Evolutionary conservation across 225 moss, liverwort and hornwort genomes (phyloP), one percentile per base, ranked within the genome.

Genomic region (Sphagnum tenellum): DNA sequence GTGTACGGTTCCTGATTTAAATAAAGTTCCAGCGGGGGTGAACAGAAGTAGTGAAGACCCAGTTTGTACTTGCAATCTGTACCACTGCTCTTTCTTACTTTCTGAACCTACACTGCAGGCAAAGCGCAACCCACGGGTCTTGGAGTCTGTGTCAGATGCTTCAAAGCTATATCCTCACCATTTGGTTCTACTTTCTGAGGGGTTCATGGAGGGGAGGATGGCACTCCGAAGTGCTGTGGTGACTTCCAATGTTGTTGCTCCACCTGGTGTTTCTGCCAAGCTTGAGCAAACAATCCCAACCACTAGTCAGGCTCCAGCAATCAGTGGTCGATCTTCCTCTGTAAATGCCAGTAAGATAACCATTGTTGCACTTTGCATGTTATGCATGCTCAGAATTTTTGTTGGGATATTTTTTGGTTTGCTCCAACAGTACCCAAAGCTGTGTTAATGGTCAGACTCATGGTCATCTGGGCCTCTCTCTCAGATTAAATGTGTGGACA

Each of bases 171-270:
- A 78, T 68, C 47, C 74, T 60, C 86, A 78, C 9, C 81, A 92
- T 73, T 66, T 88, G 48, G 77, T 98, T 62, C 81, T 92, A 64
- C 76, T 98, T 7, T 92, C 96, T 14, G 96, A 92, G n/a, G 76
- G 71, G 56, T 98, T 98, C 70, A 71, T 80, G 65, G 96, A 98
- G 81, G 96, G 83, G 14, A 82, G 80, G 64, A 52, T 81, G 81
- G 94, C 86, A 45, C 66, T 94, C 56, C 90, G 82, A 65, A 81
- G 94, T 45, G 70, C 73, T 64, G 66, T 74, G 66, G 72, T 72
- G 66, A 76, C 77, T 66, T 61, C 81, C 12, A 90, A 77, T 73
- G 70, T 69, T 57, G 58, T 76, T 73, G 65, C 60, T 57, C 12
- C 81, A 67, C 80, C 74, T 79, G 80, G 76, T 60, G 65, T 86